Conservation (phyloP, 164 flowering plant genomes). For the Macadamia tetraphylla region DNA sequence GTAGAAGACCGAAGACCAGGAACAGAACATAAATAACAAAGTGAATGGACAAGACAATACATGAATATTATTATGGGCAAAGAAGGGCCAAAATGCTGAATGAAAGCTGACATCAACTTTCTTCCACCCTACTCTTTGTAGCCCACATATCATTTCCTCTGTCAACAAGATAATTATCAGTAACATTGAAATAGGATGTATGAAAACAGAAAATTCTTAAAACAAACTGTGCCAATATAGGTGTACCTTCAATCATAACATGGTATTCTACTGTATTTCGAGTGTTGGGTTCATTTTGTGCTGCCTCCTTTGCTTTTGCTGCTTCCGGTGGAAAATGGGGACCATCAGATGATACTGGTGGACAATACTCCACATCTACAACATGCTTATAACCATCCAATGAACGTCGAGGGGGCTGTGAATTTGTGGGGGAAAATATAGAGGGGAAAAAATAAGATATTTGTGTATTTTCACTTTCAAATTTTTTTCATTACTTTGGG, state of each 20-base stretch:
- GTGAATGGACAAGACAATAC: conserved; percentile 28
- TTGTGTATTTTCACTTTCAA: not conserved
- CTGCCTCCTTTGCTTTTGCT: conserved; percentile 85
- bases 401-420: conserved; percentile 77
- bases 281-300: conserved; percentile 54
- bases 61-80: conserved; percentile 92
- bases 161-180: conserved; percentile 14
- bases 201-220: not conserved
- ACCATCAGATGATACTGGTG: conserved; percentile 69
- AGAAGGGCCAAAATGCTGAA: conserved; percentile 84
- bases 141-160: conserved; percentile 92
- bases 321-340: conserved; percentile 82
- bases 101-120: conserved; percentile 96
- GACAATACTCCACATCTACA: conserved; percentile 81
- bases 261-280: conserved; percentile 65
- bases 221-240: too few relatives aligned
- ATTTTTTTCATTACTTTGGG: not conserved
- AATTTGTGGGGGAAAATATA: conserved; percentile 1
- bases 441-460: too few relatives aligned
- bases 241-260: conserved; percentile 77
- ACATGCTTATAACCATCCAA: conserved; percentile 96
- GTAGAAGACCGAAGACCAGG: not conserved
- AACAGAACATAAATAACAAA: not conserved
- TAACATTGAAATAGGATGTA: not conserved
- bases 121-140: conserved; percentile 86